Conservation (phyloP, 2,329 filamentous ascomycete genomes). For the Blastomyces emzantsi region DNA sequence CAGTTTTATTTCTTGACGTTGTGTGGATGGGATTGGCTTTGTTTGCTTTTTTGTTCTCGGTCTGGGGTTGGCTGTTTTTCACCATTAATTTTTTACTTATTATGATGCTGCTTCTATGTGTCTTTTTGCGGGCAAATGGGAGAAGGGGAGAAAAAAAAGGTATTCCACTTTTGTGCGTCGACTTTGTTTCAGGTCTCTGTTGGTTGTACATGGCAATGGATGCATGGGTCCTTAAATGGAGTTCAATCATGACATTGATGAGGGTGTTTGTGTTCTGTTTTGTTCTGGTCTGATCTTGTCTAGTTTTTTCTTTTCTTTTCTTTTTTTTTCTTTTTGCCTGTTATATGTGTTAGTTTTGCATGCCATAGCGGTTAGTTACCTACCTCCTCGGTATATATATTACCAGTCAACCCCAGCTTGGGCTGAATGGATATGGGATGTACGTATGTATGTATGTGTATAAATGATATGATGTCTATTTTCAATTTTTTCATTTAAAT, state of each 20-base stretch:
- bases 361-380: not conserved
- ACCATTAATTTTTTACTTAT: not conserved
- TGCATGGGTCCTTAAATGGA: not conserved
- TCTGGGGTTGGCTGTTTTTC: too few relatives aligned
- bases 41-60: not conserved
- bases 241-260: not conserved
- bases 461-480: not conserved
- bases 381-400: not conserved
- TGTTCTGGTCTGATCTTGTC: too few relatives aligned
- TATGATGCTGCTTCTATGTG: not conserved
- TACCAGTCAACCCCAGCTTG: not conserved
- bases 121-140: not conserved
- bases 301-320: not conserved
- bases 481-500: not conserved
- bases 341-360: not conserved
- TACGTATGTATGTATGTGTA: constrained; percentile 2
- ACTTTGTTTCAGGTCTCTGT: not conserved
- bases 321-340: not conserved
- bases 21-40: not conserved
- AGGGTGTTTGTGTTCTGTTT: not conserved
- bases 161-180: not conserved
- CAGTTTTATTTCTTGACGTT: not conserved
- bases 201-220: not conserved
- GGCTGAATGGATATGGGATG: not conserved
- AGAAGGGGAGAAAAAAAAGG: not conserved